Percentiles rank a stretch among this genome's conserved stretches.
These are phyloP conservation scores for Cercospora berteroae DNA, from an alignment of 2,329 filamentous ascomycete species.

Conservation along the genomic window DNA sequence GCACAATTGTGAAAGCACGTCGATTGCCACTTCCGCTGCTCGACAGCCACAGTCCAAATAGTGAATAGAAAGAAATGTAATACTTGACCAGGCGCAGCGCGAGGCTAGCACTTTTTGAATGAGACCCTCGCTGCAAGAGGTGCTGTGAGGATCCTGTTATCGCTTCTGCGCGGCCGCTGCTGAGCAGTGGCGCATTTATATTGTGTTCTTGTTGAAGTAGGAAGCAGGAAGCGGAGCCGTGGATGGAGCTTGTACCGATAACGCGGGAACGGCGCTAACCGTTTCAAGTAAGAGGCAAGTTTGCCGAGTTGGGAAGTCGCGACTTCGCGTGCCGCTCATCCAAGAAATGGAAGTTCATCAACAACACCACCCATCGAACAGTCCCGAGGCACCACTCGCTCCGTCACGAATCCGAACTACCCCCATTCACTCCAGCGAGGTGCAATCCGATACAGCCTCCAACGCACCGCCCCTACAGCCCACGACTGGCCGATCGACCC, in stretches of 20 bases:
- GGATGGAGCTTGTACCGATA: background rate
- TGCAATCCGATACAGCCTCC: background rate
- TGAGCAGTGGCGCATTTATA: background rate
- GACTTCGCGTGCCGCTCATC: conserved; percentile 1
- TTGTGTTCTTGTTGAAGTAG: background rate
- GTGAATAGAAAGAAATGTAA: background rate
- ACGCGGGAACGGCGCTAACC: background rate
- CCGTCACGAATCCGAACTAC: background rate
- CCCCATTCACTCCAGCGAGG: background rate
- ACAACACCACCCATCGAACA: conserved; percentile 4
- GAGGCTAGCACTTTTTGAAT: background rate
- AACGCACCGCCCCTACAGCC: background rate
- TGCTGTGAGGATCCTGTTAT: background rate
- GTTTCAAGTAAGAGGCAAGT: background rate
- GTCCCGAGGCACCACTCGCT: background rate
- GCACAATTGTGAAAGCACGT: background rate
- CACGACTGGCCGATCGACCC: background rate
- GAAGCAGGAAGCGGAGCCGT: background rate
- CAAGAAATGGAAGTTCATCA: conserved; percentile 3
- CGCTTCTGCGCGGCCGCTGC: background rate
- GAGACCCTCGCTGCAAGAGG: background rate
- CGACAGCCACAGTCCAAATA: background rate
- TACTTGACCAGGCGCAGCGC: background rate
- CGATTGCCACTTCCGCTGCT: background rate
- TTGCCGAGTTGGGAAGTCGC: background rate